These are phyloP conservation scores for Pythium biforme DNA, from an alignment of 352 stramenopile genomes.

Conservation along the genomic window DNA sequence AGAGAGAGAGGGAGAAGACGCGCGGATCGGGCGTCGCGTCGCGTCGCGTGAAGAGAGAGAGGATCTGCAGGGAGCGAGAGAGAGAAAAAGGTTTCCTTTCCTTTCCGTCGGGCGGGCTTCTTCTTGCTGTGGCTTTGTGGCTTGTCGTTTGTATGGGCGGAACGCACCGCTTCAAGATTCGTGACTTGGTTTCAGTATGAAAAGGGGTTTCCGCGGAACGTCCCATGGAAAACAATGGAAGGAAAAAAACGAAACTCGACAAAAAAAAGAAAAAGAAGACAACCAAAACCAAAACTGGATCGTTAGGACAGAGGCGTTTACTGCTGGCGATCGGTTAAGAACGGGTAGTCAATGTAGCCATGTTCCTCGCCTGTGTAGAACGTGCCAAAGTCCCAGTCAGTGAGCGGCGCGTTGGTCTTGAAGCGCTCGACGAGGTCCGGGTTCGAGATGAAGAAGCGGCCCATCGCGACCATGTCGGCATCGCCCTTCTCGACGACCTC, in stretches of 20 bases:
- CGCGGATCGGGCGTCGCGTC: not conserved
- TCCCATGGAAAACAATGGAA: not conserved
- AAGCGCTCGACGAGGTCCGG: constrained; percentile 41
- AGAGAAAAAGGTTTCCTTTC: too few species aligned
- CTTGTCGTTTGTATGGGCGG: not conserved
- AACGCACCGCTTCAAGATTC: constrained; percentile 22
- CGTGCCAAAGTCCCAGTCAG: constrained; percentile 40
- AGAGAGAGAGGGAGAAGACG: not conserved
- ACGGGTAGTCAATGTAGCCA: constrained; percentile 57
- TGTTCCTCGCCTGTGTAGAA: constrained; percentile 45
- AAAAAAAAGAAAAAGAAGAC: too few species aligned
- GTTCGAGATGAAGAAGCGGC: constrained; percentile 49
- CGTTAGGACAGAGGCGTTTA: not conserved
- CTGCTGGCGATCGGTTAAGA: constrained; percentile 25
- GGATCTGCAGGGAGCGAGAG: not conserved
- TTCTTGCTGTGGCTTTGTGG: not conserved
- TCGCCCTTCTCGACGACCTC: constrained; percentile 27
- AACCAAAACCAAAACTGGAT: not conserved
- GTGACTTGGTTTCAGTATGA: constrained; percentile 17
- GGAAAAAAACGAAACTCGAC: not conserved
- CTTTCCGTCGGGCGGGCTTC: too few species aligned
- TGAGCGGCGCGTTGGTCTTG: constrained; percentile 25
- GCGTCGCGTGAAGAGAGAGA: not conserved
- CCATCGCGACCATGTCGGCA: constrained; percentile 39
- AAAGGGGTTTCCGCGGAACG: not conserved